Evolutionary conservation across 192 early-diverging fungal species (phyloP).

Genomic region (Dimargaris cristalligena): DNA sequence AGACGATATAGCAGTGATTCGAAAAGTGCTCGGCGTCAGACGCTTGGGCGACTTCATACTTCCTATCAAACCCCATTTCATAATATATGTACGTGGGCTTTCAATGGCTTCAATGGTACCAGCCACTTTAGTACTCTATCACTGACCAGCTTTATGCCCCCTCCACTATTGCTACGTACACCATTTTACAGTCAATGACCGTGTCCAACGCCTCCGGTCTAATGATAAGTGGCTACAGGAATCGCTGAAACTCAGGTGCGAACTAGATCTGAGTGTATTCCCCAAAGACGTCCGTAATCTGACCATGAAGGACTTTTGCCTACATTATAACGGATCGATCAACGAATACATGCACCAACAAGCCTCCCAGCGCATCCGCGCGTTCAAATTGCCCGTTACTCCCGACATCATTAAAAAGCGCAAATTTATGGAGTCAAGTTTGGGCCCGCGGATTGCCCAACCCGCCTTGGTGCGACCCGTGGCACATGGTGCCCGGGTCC

Average conservation of each 20-base stretch:
- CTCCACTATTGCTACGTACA: background rate
- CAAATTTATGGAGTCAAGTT: background rate
- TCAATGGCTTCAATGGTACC: too few relatives aligned
- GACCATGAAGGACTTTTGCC: background rate
- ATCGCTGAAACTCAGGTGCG: conserved; percentile 4
- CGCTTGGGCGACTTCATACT: too few relatives aligned
- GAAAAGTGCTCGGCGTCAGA: too few relatives aligned
- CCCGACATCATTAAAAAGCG: background rate
- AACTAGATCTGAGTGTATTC: conserved; percentile 6
- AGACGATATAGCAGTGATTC: too few relatives aligned
- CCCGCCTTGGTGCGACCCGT: too few relatives aligned
- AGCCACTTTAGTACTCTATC: too few relatives aligned
- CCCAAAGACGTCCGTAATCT: conserved; percentile 1
- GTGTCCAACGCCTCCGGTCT: conserved; percentile 1
- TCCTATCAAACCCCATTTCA: too few relatives aligned
- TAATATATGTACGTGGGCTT: too few relatives aligned
- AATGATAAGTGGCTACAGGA: background rate
- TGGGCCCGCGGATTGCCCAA: too few relatives aligned
- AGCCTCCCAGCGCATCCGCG: background rate
- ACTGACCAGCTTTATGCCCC: too few relatives aligned
- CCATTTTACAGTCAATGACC: conserved; percentile 1
- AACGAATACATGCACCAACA: conserved; percentile 9
- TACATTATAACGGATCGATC: background rate
- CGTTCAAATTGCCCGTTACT: background rate
- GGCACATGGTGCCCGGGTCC: too few relatives aligned